A percentile compares a stretch with the other conserved stretches of the same genome.
Evolutionary conservation across 768 basidiomycete genomes (phyloP).

Genomic region (Boletus reticuloceps): DNA sequence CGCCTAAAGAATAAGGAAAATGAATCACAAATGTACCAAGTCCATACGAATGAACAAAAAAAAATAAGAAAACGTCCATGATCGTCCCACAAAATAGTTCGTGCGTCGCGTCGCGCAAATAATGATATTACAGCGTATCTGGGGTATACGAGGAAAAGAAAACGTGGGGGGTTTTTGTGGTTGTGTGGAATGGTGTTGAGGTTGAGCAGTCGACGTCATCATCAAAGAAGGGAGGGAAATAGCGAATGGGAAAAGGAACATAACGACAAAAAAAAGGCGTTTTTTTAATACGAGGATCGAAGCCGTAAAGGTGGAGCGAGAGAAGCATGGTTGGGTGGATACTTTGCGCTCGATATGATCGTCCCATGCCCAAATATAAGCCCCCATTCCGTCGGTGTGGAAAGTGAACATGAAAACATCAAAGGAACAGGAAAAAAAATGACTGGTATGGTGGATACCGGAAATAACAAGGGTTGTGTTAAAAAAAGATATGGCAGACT

Average conservation of each 20-base stretch:
- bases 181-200: neutral
- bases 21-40: no score
- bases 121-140: slow-evolving; percentile 6
- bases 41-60: no score
- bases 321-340: neutral
- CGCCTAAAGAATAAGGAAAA: no score
- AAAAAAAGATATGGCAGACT: slow-evolving; percentile 13
- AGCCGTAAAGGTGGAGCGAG: no score
- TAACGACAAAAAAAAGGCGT: neutral
- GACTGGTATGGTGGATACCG: slow-evolving; percentile 21
- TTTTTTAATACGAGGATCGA: neutral
- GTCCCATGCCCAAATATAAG: slow-evolving; percentile 11
- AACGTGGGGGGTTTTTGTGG: no score
- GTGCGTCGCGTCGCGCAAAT: neutral
- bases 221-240: no score
- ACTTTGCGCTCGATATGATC: slow-evolving; percentile 10
- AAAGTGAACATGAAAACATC: neutral
- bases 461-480: neutral
- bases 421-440: neutral
- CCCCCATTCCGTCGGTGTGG: slow-evolving; percentile 10
- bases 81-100: neutral
- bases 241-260: neutral
- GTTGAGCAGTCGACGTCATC: no score
- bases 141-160: slow-evolving; percentile 1
- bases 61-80: neutral